phyloP scores from a whole-genome alignment of 73 alveolate genomes.

The Tetrahymena thermophila region DNA sequence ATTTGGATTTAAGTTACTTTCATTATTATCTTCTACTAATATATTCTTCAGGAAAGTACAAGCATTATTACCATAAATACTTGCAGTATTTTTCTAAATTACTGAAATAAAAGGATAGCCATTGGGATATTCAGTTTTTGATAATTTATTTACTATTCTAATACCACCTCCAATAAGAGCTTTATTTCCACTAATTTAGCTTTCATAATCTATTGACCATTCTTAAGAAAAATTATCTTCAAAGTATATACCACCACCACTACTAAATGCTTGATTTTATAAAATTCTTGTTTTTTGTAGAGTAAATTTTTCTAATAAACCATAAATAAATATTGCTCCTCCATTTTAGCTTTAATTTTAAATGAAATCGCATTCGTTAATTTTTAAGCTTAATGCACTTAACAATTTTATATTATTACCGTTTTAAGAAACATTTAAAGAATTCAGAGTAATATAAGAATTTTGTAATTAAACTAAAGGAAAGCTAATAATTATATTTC shows the following conservation, averaged over 20 bases:
- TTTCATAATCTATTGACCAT: neutral
- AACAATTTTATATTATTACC: neutral
- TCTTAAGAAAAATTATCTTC: neutral
- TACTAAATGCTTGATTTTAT: neutral
- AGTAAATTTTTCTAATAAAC: neutral
- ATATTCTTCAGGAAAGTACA: neutral
- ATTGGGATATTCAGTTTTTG: neutral
- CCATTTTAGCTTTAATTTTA: neutral
- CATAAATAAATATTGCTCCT: neutral
- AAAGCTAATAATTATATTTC: neutral
- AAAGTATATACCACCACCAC: neutral
- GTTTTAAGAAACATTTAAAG: neutral
- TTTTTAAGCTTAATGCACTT: neutral
- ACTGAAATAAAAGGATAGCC: neutral
- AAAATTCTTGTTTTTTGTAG: neutral
- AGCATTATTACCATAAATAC: neutral
- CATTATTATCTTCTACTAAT: neutral
- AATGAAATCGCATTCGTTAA: neutral
- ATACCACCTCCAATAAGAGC: neutral
- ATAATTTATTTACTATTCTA: neutral
- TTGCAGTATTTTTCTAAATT: neutral
- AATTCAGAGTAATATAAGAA: neutral
- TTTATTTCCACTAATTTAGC: neutral
- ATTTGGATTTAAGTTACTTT: neutral
- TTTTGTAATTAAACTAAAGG: neutral